phyloP scores from a whole-genome alignment of 225 moss, liverwort and hornwort species.

The Polytrichum formosum region DNA sequence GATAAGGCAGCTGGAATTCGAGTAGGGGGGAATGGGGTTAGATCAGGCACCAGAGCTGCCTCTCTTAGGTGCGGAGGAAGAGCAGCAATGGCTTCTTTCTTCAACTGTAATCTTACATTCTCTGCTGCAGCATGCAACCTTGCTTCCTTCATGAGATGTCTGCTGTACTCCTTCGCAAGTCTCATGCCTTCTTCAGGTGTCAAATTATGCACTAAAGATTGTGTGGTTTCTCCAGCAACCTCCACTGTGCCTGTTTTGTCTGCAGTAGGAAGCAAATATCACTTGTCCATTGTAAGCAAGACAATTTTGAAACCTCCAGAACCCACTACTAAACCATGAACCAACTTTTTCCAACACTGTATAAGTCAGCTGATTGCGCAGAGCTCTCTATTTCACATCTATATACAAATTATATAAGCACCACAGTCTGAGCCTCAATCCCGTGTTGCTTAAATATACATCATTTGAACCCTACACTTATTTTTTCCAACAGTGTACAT shows the following conservation, averaged over 20 bases:
- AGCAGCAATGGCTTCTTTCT: slow-evolving; percentile 82
- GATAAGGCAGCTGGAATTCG: slow-evolving; percentile 88
- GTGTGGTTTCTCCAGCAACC: slow-evolving; percentile 17
- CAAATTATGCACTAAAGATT: slow-evolving; percentile 25
- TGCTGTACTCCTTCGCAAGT: slow-evolving; percentile 83
- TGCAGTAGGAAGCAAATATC: slow-evolving; percentile 3
- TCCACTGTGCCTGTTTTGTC: slow-evolving; percentile 18
- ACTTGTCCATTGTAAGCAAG: too few relatives aligned
- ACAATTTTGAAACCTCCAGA: too few relatives aligned
- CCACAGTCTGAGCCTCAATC: too few relatives aligned
- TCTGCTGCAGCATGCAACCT: slow-evolving; percentile 71
- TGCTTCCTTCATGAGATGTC: slow-evolving; percentile 58
- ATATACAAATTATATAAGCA: too few relatives aligned
- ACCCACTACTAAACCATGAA: slow-evolving; percentile 14
- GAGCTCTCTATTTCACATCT: too few relatives aligned
- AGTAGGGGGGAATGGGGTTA: slow-evolving; percentile 80
- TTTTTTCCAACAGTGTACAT: too few relatives aligned
- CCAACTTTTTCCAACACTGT: neutral
- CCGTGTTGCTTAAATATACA: too few relatives aligned
- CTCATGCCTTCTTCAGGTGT: slow-evolving; percentile 71
- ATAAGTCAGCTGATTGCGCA: too few relatives aligned
- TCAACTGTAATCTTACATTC: slow-evolving; percentile 69
- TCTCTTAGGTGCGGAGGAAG: slow-evolving; percentile 80
- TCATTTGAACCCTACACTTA: too few relatives aligned
- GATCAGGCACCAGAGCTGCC: slow-evolving; percentile 81